These are phyloP conservation scores for Vaccinium darrowii DNA, from an alignment of 148 eudicot genomes.

Conservation along the genomic window DNA sequence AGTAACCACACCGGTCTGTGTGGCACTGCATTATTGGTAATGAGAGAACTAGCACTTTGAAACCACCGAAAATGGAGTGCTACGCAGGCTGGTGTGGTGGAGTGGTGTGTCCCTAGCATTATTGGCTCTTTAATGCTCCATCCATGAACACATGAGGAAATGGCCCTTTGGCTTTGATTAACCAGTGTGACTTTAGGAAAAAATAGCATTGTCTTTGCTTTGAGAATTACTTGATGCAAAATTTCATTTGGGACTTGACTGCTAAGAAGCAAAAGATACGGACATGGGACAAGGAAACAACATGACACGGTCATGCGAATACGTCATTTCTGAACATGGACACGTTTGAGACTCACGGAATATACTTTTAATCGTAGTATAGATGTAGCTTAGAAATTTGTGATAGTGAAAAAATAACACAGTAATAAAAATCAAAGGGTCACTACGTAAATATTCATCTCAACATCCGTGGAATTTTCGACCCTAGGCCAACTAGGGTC, in stretches of 20 bases:
- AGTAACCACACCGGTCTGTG: too few species aligned
- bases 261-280: background rate
- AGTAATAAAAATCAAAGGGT: background rate
- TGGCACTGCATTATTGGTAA: too few species aligned
- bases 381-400: background rate
- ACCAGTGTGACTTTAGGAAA: background rate
- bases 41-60: too few species aligned
- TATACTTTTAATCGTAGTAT: background rate
- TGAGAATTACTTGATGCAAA: background rate
- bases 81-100: too few species aligned
- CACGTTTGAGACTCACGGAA: background rate
- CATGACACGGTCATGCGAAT: background rate
- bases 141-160: background rate
- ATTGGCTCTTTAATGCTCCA: background rate
- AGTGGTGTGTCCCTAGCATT: too few species aligned
- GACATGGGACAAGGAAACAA: background rate
- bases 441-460: background rate
- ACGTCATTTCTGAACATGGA: too few species aligned
- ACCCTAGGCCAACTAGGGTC: background rate
- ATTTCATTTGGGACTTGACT: slow-evolving; percentile 18
- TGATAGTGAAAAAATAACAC: background rate
- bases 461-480: background rate
- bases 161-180: background rate
- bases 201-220: background rate
- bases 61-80: too few species aligned